These are phyloP conservation scores for Lineolata rhizophorae DNA, from an alignment of 495 filamentous ascomycete species.

Conservation along the genomic window DNA sequence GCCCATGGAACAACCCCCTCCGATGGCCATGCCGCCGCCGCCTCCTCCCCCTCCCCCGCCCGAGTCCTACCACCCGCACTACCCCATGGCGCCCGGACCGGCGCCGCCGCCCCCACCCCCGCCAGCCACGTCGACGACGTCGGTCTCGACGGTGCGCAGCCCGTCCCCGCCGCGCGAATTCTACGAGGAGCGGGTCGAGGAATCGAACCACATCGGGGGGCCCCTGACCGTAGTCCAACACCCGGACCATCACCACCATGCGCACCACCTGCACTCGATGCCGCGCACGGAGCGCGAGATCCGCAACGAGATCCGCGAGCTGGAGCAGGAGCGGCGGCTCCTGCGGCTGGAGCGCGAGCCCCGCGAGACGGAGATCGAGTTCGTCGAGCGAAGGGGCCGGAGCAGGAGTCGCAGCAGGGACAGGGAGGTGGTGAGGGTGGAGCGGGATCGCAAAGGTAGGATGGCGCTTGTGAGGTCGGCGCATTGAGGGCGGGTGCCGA, in stretches of 20 bases:
- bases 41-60: conserved; percentile 8
- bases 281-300: conserved; percentile 28
- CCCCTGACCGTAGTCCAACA: conserved; percentile 22
- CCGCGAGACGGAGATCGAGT: conserved; percentile 5
- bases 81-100: too few species aligned
- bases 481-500: conserved; percentile 24
- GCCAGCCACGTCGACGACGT: too few species aligned
- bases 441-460: conserved; percentile 77
- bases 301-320: conserved; percentile 30
- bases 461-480: conserved; percentile 35
- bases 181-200: too few species aligned
- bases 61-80: conserved; percentile 2
- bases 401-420: conserved; percentile 21
- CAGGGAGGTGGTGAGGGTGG: conserved; percentile 40
- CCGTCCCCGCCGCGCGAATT: too few species aligned
- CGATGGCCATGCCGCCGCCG: conserved; percentile 19
- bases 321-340: conserved; percentile 29
- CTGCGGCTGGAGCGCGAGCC: conserved; percentile 17
- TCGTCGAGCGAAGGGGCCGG: conserved; percentile 6
- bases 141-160: too few species aligned
- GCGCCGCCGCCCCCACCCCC: too few species aligned
- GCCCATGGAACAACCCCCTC: too few species aligned
- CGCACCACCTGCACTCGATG: conserved; percentile 23
- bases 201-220: conserved; percentile 24
- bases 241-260: conserved; percentile 16